Conservation (phyloP, 1,284 basidiomycete genomes). For the Heterobasidion parviporum region DNA sequence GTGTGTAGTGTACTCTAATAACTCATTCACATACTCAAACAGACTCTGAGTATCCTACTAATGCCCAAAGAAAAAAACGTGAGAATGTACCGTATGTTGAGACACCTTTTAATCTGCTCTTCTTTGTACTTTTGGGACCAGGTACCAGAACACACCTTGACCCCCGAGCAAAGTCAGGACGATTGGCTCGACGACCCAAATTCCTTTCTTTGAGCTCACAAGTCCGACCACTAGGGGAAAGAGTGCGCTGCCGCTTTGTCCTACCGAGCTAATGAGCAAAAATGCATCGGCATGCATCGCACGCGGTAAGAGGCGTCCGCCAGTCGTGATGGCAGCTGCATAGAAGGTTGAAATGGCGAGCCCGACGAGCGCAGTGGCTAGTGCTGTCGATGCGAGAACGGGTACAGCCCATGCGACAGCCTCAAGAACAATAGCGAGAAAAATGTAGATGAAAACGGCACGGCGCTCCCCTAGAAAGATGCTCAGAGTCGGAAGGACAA, state of each 20-base stretch:
- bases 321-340: conserved; percentile 21
- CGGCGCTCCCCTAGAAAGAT: conserved; percentile 23
- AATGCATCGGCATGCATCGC: conserved; percentile 25
- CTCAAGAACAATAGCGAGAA: conserved; percentile 21
- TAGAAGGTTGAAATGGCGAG: conserved; percentile 27
- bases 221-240: conserved; percentile 25
- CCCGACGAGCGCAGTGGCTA: conserved; percentile 25
- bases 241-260: conserved; percentile 25
- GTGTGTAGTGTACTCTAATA: no score
- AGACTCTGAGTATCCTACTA: no score
- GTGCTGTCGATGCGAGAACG: conserved; percentile 21
- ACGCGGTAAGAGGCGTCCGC: conserved; percentile 21
- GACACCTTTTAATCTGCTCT: conserved; percentile 8
- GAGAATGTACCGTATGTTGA: no score
- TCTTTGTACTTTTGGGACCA: conserved; percentile 17
- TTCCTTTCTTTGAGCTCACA: conserved; percentile 25
- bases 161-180: conserved; percentile 19
- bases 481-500: conserved; percentile 22
- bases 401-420: conserved; percentile 23
- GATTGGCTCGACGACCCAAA: conserved; percentile 24
- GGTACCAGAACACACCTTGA: conserved; percentile 18
- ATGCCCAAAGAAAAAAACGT: no score
- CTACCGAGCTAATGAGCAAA: conserved; percentile 22
- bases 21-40: no score
- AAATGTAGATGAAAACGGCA: conserved; percentile 22